Evolutionary conservation across 2,329 filamentous ascomycete species (phyloP), one percentile per base, ranked within the genome.

Genomic region (Colletotrichum chrysophilum): DNA sequence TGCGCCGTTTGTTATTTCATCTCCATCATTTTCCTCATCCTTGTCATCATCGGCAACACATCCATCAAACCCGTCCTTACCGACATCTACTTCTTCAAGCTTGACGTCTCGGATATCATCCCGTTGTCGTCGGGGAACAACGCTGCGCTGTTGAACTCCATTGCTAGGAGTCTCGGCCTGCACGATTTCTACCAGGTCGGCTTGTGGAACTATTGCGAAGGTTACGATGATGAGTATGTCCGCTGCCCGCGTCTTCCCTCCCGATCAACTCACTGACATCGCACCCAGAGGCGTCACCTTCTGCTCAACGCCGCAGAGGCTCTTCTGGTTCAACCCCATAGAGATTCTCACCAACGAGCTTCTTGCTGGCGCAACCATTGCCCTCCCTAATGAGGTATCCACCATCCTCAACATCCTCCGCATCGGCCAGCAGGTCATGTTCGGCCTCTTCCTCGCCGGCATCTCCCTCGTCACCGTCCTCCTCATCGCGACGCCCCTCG

Each of bases 131-230:
- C 95, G 18, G 93, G 94, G 56, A 94, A 96, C 82, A 76, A 76
- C 43, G 92, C 92, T 12, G 86, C 89, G 28, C 89, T 98, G 61
- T 94, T 98, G 84, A 98, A 98, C 87, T 95, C 93, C 61, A 96
- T 98, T 78, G 95, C 96, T 5, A 93, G 95, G 67, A 95, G 94
- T 26, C 88, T 98, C 70, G 96, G 96, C 34, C 89, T 98, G 65
- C 95, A 98, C 83, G 96, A 98, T 84, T 98, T 98, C 85, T 98
- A 98, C 85, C 94, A 96, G 80, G 94, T 98, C 32, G 96, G 96
- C 7, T 86, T 98, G 55, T 98, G 96, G 96, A 94, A 93, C 75
- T 98, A 94, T 84, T 98, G 96, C 84, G 95, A 98, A 83, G 96
- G 96, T 24, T 97, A 96, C 84, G 87, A 91, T 71, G 89, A 91